Percentiles rank a stretch among this genome's conserved stretches.
Evolutionary conservation across 495 filamentous ascomycete species (phyloP).

Genomic region (Saxophila tyrrhenica): DNA sequence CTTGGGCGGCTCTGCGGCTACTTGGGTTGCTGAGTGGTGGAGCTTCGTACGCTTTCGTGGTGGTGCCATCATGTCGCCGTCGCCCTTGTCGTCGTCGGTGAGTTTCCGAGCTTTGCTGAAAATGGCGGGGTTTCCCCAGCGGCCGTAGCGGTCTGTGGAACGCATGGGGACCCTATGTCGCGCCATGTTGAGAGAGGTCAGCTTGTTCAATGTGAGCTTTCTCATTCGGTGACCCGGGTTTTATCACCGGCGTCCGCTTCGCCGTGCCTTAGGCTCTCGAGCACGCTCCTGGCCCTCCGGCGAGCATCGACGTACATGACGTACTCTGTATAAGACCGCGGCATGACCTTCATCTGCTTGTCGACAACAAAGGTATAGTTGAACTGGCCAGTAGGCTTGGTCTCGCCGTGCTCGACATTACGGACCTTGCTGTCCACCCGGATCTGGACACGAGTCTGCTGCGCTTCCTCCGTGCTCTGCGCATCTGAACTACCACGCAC

Average conservation of each 20-base stretch:
- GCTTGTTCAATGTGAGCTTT: background rate
- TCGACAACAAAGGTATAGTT: constrained; percentile 76
- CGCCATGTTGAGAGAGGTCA: background rate
- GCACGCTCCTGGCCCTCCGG: constrained; percentile 38
- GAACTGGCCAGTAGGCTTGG: constrained; percentile 69
- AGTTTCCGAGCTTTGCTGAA: background rate
- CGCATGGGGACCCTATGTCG: background rate
- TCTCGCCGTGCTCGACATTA: constrained; percentile 64
- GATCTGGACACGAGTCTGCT: constrained; percentile 60
- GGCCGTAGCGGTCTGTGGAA: no score
- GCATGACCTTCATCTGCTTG: constrained; percentile 62
- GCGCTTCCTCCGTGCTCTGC: constrained; percentile 28
- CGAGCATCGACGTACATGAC: constrained; percentile 72
- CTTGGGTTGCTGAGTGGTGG: background rate
- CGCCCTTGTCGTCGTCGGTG: background rate
- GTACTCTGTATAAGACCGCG: constrained; percentile 61
- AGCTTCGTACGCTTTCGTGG: background rate
- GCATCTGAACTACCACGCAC: constrained; percentile 18
- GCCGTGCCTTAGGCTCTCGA: constrained; percentile 22
- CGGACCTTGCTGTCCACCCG: constrained; percentile 66
- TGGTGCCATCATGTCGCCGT: background rate
- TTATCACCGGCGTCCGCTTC: constrained; percentile 8
- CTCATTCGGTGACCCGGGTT: background rate
- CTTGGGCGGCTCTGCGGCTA: background rate
- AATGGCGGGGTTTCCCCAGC: no score